phyloP scores from a whole-genome alignment of 306 rosid species.

The Albizia julibrissin region DNA sequence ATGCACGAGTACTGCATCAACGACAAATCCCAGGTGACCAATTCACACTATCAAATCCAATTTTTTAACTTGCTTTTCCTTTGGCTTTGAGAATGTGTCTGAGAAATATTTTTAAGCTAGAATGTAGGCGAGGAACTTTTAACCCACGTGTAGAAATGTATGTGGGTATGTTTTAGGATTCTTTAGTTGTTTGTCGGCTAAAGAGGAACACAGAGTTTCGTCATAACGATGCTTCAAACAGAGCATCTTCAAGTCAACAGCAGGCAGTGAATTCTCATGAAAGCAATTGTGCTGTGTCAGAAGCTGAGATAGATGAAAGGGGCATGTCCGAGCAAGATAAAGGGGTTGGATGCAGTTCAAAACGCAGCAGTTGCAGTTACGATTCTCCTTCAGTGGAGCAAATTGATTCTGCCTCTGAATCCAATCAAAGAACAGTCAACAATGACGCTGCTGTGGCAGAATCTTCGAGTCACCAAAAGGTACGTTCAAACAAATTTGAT shows the following conservation, averaged over 20 bases:
- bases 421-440: constrained; percentile 43
- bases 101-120: constrained; percentile 61
- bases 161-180: constrained; percentile 53
- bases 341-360: constrained; percentile 55
- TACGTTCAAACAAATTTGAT: background rate
- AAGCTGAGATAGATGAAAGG: constrained; percentile 31
- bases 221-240: constrained; percentile 46
- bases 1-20: constrained; percentile 85
- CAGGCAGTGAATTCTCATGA: constrained; percentile 43
- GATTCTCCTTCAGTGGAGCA: constrained; percentile 73
- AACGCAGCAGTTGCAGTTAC: constrained; percentile 54
- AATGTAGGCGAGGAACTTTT: background rate
- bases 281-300: constrained; percentile 48
- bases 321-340: constrained; percentile 48
- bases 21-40: constrained; percentile 68
- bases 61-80: background rate
- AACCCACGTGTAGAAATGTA: background rate
- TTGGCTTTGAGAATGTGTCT: constrained; percentile 61
- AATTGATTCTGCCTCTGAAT: constrained; percentile 65
- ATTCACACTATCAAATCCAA: constrained; percentile 15
- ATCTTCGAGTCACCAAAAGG: constrained; percentile 53
- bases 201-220: constrained; percentile 73
- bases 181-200: constrained; percentile 84
- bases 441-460: constrained; percentile 44
- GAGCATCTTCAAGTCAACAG: constrained; percentile 57